Evolutionary conservation across 306 rosid species (phyloP), one percentile per base, ranked within the genome.

Genomic region (Dryas octopetala): DNA sequence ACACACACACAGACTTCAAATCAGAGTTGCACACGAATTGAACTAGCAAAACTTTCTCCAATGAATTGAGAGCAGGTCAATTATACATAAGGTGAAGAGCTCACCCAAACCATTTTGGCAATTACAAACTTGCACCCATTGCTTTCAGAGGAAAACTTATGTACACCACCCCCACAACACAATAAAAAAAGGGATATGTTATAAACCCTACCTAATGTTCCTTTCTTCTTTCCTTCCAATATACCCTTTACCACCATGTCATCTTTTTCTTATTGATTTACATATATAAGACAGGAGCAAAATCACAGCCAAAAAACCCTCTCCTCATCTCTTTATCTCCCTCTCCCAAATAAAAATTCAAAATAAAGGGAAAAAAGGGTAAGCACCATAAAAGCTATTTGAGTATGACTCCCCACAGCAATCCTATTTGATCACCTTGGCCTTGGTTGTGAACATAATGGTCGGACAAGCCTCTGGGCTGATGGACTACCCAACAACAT

Each of bases 391-490:
- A 32, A 32, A 32, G 38, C 38, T 32, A 32, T 32, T 32, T 32
- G 38, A 32, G 38, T 32, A 32, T 32, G 38, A 32, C 38, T 32
- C 38, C 38, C 38, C 80, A 82, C 82, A 63, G 52, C 74, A 45
- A 38, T 46, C 57, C 70, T 61, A 60, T 78, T 86, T 70, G 81
- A 82, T 82, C 85, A 92, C 96, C 99, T 86, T 32, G 93, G 96
- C 81, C 80, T 92, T n/a, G 93, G 93, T 79, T 87, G 96, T 66
- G 92, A 87, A 79, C 78, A 72, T 46, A 91, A 76, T 48, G 98
- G 97, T 76, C 91, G 97, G 53, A 90, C 79, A 76, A 89, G 93
- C 86, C 95, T 88, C 88, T 87, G 98, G 62, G 91, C 81, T 5
- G 96, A 88, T 53, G 96, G 91, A 75, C 97, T 95, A 48, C 96